Base-by-base conservation (phyloP, 2,329 filamentous ascomycete genomes). In the Colletotrichum viniferum region DNA sequence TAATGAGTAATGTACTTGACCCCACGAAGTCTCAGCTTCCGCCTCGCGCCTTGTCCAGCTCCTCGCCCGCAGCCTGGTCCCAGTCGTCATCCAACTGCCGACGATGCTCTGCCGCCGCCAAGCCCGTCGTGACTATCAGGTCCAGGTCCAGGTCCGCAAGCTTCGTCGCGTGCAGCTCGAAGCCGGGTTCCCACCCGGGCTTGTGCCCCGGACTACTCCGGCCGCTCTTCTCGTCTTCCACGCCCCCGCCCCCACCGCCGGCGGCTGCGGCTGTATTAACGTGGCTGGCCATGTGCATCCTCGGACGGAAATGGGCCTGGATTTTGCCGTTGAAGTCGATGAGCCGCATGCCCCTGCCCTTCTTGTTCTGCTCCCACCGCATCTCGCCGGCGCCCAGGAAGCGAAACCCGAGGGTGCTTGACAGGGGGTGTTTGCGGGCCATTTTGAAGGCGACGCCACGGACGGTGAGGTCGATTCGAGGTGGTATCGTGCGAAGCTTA, bases 51-150 rank as follows among this genome's bases (percentile, higher is more conserved):
- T 56, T 60, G n/a, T 64, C 58, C n/a, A 43, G 10, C n/a, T 26
- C 56, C 30, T 43, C 30, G 13, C 34, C 56, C n/a, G 52, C 28
- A 5, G 36, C 43, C 28, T 68, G 32, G 28, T 74, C 48, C 74
- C 74, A 77, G 66, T 68, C 36, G 13, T 69, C 56, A 28, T 74
- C 16, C 61, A 75, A 69, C 43, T 75, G 69, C 61, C 74, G 69
- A 66, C 70, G 76, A 30, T 77, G 52, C 48, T 77, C 76, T 38
- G 74, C 76, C 16, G 70, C 74, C 10, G 74, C 76, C 55, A 77
- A 58, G 62, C 76, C 76, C 8, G 76, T 77, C 21, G 67, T 55
- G 43, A 77, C 66, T 30, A 77, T 43, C 60, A 77, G 48, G 18
- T 77, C 76, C 7, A 77, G 34, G 26, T 77, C 66, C 14, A 76